These are phyloP conservation scores for Citrullus colocynthis DNA, from an alignment of 306 rosid species.

Conservation along the genomic window DNA sequence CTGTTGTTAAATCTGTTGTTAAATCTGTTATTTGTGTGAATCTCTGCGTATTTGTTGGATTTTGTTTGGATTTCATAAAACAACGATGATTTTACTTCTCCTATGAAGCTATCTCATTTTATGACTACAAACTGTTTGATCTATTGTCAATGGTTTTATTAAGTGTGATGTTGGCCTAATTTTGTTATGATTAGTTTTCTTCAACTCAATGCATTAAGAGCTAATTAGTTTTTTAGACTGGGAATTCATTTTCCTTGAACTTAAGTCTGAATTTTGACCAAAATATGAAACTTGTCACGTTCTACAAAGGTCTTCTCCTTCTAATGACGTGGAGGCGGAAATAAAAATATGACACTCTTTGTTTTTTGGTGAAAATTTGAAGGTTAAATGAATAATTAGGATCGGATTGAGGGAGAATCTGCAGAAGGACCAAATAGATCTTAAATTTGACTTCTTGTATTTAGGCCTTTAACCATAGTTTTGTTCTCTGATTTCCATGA, in stretches of 20 bases:
- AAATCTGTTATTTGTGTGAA: neutral
- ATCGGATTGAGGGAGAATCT: neutral
- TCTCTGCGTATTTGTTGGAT: neutral
- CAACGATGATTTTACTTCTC: neutral
- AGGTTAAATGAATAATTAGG: neutral
- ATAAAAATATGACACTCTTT: neutral
- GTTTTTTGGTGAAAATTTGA: neutral
- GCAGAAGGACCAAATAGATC: neutral
- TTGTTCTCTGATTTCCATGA: neutral
- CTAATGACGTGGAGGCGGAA: neutral
- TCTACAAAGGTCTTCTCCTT: neutral
- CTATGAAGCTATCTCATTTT: neutral
- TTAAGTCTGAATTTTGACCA: neutral
- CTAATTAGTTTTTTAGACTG: neutral
- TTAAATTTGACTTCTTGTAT: neutral
- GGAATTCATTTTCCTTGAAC: neutral
- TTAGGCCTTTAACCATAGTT: neutral
- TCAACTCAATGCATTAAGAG: neutral
- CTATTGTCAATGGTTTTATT: neutral
- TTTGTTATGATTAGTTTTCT: neutral
- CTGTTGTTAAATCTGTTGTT: neutral
- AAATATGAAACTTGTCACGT: neutral
- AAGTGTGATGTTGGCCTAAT: neutral
- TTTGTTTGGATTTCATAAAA: neutral
- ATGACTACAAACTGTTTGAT: neutral